A percentile compares a stretch with the other conserved stretches of the same genome.
Conservation (phyloP, 2,329 filamentous ascomycete genomes). For the Fonsecaea nubica region DNA sequence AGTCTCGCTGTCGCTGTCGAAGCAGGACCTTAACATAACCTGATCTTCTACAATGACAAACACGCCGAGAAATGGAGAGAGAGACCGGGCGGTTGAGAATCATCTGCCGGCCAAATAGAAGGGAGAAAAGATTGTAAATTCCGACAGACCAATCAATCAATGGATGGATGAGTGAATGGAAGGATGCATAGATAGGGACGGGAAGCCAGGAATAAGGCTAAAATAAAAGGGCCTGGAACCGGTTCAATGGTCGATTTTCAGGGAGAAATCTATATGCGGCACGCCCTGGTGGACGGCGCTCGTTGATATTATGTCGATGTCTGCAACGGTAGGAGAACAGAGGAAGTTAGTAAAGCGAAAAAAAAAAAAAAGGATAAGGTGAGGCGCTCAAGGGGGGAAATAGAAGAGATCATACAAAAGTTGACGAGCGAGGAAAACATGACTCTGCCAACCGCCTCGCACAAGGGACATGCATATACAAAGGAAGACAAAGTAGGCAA, state of each 20-base stretch:
- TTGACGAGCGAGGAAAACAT: not conserved
- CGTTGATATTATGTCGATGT: conserved; percentile 94
- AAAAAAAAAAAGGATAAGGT: not conserved
- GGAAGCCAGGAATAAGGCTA: not conserved
- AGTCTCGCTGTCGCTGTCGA: too few relatives aligned
- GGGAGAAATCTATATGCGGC: conserved; percentile 89
- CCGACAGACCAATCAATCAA: too few relatives aligned
- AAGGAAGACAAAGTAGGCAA: too few relatives aligned
- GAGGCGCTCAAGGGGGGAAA: too few relatives aligned
- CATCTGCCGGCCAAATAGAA: too few relatives aligned
- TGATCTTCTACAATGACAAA: too few relatives aligned
- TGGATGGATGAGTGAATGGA: not conserved
- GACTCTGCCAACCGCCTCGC: not conserved
- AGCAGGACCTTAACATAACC: too few relatives aligned
- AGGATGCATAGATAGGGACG: not conserved
- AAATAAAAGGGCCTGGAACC: not conserved
- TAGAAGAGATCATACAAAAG: too few relatives aligned
- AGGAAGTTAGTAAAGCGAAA: not conserved
- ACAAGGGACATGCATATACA: too few relatives aligned
- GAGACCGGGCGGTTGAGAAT: conserved; percentile 1
- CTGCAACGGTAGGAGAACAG: conserved; percentile 52
- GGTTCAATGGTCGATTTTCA: conserved; percentile 82
- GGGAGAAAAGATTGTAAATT: too few relatives aligned
- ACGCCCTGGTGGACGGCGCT: conserved; percentile 97
- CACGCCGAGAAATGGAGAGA: too few relatives aligned